phyloP scores from a whole-genome alignment of 495 filamentous ascomycete genomes.

The Amniculicola lignicola region DNA sequence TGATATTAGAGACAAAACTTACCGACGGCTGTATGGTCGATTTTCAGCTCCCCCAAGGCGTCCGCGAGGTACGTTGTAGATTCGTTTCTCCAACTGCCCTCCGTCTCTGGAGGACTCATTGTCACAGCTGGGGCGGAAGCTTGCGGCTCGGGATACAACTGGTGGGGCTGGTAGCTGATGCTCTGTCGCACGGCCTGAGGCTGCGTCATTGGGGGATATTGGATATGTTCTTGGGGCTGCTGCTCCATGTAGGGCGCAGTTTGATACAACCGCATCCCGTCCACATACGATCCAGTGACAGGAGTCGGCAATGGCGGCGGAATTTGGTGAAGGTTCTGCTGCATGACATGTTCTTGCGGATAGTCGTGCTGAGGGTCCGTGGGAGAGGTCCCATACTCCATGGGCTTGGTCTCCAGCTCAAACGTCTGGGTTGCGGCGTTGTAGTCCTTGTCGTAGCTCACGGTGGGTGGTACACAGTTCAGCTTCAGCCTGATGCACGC shows the following conservation, averaged over 20 bases:
- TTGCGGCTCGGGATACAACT: conserved; percentile 28
- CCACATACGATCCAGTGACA: conserved; percentile 35
- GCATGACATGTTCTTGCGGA: conserved; percentile 41
- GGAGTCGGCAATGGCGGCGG: conserved; percentile 33
- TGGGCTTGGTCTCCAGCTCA: conserved; percentile 31
- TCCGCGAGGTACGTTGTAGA: conserved; percentile 50
- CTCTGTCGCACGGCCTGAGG: conserved; percentile 20
- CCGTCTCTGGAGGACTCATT: conserved; percentile 23
- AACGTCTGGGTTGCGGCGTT: conserved; percentile 40
- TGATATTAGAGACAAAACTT: conserved; percentile 41
- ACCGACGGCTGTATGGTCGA: conserved; percentile 88
- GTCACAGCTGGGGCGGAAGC: neutral
- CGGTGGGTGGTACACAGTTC: conserved; percentile 86
- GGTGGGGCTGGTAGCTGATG: conserved; percentile 26
- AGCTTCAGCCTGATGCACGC: conserved; percentile 90
- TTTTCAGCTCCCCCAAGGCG: conserved; percentile 81
- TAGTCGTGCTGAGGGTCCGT: conserved; percentile 56
- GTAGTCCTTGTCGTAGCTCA: conserved; percentile 78
- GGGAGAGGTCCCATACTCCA: conserved; percentile 45
- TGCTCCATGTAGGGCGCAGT: conserved; percentile 40
- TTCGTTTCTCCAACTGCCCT: conserved; percentile 73
- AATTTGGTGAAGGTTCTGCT: conserved; percentile 29
- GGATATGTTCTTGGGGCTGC: conserved; percentile 40
- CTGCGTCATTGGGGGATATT: conserved; percentile 50
- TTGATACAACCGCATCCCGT: conserved; percentile 36